Percentiles rank a stretch among this genome's conserved stretches.
Conservation (phyloP, 805 yeast species). For the Metschnikowia similis region DNA sequence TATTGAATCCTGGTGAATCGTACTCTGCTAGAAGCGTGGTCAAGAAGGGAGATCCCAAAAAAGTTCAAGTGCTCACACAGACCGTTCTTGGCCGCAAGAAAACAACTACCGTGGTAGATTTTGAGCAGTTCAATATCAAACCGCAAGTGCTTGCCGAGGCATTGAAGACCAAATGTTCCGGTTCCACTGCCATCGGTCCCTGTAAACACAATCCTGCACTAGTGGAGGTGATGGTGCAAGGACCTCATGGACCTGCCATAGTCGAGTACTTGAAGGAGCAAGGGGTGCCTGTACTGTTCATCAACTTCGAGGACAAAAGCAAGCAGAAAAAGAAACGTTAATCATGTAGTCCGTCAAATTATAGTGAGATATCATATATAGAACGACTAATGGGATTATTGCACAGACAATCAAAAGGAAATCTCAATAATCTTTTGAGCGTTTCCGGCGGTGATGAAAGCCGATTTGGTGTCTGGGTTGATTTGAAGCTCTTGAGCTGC, state of each 20-base stretch:
- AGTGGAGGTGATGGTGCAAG: slow-evolving; percentile 81
- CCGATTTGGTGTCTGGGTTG: slow-evolving; percentile 50
- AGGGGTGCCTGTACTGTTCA: slow-evolving; percentile 66
- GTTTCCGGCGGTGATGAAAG: slow-evolving; percentile 53
- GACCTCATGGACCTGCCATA: slow-evolving; percentile 70
- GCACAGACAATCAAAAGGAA: slow-evolving; percentile 33
- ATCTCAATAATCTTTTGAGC: slow-evolving; percentile 56
- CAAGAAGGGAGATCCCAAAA: slow-evolving; percentile 64
- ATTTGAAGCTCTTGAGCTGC: slow-evolving; percentile 53
- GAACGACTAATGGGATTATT: background rate
- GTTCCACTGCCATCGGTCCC: slow-evolving; percentile 73
- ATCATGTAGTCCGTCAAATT: background rate
- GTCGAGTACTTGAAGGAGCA: slow-evolving; percentile 52
- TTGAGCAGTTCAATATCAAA: slow-evolving; percentile 64
- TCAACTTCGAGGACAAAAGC: slow-evolving; percentile 59
- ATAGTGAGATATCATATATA: background rate
- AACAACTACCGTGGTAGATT: slow-evolving; percentile 66
- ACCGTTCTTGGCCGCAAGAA: slow-evolving; percentile 77
- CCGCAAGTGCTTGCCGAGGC: slow-evolving; percentile 63
- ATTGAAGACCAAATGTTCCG: slow-evolving; percentile 77
- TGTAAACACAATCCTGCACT: slow-evolving; percentile 51
- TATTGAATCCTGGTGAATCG: slow-evolving; percentile 43
- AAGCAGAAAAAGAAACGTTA: slow-evolving; percentile 46
- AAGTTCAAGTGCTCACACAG: slow-evolving; percentile 62
- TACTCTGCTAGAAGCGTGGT: slow-evolving; percentile 5